These are phyloP conservation scores for Fusarium musae DNA, from an alignment of 2,329 filamentous ascomycete species.

Conservation along the genomic window DNA sequence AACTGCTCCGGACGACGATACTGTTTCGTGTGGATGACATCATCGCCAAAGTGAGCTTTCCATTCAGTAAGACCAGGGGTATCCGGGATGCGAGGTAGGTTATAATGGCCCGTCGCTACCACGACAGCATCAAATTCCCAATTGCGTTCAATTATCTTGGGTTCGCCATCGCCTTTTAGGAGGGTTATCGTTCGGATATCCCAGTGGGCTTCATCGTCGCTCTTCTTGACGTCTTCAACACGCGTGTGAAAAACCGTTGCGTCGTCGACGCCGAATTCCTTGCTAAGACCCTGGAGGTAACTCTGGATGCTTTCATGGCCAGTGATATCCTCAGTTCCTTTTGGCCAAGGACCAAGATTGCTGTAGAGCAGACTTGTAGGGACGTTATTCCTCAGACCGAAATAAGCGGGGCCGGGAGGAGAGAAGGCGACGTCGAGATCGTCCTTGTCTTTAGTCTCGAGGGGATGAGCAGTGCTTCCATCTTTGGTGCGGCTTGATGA, in stretches of 20 bases:
- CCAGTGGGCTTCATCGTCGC: slow-evolving; percentile 57
- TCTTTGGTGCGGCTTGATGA: not conserved
- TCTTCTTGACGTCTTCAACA: slow-evolving; percentile 64
- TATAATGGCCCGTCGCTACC: slow-evolving; percentile 75
- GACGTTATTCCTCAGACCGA: slow-evolving; percentile 77
- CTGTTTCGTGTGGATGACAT: slow-evolving; percentile 75
- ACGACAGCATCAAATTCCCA: slow-evolving; percentile 71
- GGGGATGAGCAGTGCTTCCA: not conserved
- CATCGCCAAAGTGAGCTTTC: slow-evolving; percentile 63
- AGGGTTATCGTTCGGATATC: slow-evolving; percentile 61
- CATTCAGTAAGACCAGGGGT: slow-evolving; percentile 68
- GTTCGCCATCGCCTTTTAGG: slow-evolving; percentile 29
- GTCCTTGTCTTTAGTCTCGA: not conserved
- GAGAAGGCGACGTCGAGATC: slow-evolving; percentile 31
- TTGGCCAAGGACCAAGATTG: slow-evolving; percentile 63
- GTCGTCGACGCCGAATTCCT: slow-evolving; percentile 59
- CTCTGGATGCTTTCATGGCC: slow-evolving; percentile 65
- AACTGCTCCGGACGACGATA: slow-evolving; percentile 73
- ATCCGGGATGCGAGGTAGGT: slow-evolving; percentile 69
- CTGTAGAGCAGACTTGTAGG: slow-evolving; percentile 66
- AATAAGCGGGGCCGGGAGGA: slow-evolving; percentile 61
- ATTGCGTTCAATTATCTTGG: slow-evolving; percentile 44
- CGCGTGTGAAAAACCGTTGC: slow-evolving; percentile 66
- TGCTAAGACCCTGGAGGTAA: slow-evolving; percentile 71
- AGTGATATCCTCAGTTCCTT: slow-evolving; percentile 68